Conservation (phyloP, 2,329 filamentous ascomycete genomes). For the Cercospora sp. region DNA sequence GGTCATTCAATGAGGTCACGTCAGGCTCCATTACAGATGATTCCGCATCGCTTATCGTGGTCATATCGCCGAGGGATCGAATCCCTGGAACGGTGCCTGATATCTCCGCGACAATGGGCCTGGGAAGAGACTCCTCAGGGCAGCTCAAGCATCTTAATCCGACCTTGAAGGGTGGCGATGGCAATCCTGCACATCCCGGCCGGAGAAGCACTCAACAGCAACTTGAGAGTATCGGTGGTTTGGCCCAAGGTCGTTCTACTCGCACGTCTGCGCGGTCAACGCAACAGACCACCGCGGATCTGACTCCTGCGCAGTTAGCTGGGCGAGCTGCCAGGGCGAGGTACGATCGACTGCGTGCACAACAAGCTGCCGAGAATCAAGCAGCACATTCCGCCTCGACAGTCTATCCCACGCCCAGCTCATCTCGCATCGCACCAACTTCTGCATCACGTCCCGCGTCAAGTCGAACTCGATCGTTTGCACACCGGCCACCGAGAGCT, state of each 20-base stretch:
- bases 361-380: background rate
- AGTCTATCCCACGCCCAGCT: background rate
- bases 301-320: background rate
- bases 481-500: background rate
- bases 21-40: background rate
- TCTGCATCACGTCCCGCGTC: background rate
- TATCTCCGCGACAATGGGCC: background rate
- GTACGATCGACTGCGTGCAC: background rate
- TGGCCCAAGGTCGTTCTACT: background rate
- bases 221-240: background rate
- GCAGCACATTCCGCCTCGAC: background rate
- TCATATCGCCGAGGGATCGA: background rate
- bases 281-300: background rate
- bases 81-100: too few relatives aligned
- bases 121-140: background rate
- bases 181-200: background rate
- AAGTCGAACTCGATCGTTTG: background rate
- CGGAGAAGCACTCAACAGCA: constrained; percentile 1
- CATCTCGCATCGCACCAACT: background rate
- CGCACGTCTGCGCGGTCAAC: background rate
- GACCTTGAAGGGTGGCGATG: background rate
- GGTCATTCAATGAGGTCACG: background rate
- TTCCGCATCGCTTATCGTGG: background rate
- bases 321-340: background rate
- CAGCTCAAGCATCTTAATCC: background rate